Percentiles rank a stretch among this genome's conserved stretches.
These are phyloP conservation scores for Yarrowia osloensis DNA, from an alignment of 805 yeast species.

Conservation along the genomic window DNA sequence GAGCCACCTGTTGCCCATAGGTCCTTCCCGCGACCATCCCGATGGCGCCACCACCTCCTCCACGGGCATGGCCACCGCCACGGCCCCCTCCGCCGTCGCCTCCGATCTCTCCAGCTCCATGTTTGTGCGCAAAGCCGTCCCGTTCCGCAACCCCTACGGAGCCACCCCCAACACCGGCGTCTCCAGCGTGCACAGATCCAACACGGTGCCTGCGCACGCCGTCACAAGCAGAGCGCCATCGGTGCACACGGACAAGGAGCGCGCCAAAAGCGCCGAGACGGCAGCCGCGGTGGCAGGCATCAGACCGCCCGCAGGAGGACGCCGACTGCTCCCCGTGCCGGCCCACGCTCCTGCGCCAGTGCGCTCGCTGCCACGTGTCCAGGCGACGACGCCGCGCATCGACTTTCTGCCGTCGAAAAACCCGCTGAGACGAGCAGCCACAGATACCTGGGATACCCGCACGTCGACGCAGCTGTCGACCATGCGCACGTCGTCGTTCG, in stretches of 20 bases:
- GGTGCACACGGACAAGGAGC: background rate
- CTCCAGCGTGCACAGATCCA: slow-evolving; percentile 15
- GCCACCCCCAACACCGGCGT: background rate
- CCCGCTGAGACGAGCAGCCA: slow-evolving; percentile 7
- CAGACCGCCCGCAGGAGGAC: background rate
- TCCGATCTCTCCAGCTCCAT: slow-evolving; percentile 10
- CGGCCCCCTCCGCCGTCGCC: slow-evolving; percentile 5
- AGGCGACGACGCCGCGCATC: background rate
- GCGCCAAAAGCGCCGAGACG: background rate
- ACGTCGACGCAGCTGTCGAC: slow-evolving; percentile 7
- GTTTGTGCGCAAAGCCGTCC: slow-evolving; percentile 27
- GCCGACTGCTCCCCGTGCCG: background rate
- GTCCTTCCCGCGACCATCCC: background rate
- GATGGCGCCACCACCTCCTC: background rate
- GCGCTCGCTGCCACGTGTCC: background rate
- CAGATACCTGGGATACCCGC: slow-evolving; percentile 24
- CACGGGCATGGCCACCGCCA: slow-evolving; percentile 3
- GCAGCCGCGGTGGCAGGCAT: background rate
- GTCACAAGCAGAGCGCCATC: background rate
- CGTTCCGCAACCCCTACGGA: background rate
- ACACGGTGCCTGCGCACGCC: background rate
- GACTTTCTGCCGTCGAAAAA: background rate
- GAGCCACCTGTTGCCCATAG: slow-evolving; percentile 14
- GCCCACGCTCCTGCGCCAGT: background rate
- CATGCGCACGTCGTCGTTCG: slow-evolving; percentile 4